Base-by-base conservation (phyloP, 1,284 basidiomycete genomes). In the Ganoderma sinense region DNA sequence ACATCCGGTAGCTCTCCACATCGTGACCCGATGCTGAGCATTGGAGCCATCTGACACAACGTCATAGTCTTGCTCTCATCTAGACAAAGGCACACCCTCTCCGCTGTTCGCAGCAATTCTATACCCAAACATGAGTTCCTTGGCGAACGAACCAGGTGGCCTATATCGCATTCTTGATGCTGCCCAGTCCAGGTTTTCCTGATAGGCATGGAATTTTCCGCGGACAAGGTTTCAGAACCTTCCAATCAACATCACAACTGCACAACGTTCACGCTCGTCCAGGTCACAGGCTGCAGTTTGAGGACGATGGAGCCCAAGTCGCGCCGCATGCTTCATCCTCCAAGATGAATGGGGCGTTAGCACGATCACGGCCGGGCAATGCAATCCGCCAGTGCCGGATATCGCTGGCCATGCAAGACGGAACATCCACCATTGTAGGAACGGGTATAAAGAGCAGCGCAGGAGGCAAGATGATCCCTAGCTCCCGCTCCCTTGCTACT, bases 401-500 rank as follows among this genome's bases (percentile, higher is more conserved):
- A 10, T 48, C 45, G 8, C 11, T 48, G n/a, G 1, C 45, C n/a
- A 10, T 48, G 10, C 4, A 10, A 8, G 45, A 23, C 16, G 18
- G 6, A 48, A 11, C 8, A n/a, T 0, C n/a, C 10, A n/a, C n/a
- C 10, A 10, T 13, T 36, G 11, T 36, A 6, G 45, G 5, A 48
- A 48, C n/a, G 23, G 8, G 26, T 55, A 55, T 55, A 31, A 55
- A 62, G 29, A 14, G 8, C 4, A n/a, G 60, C 16, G 23, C 10
- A 31, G 18, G 40, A 26, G 18, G 16, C 6, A n/a, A n/a, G n/a
- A n/a, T n/a, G n/a, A n/a, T n/a, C n/a, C n/a, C n/a, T n/a, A n/a
- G 45, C 64, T 64, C 69, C 66, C 59, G 40, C 59, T 48, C 39
- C 62, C 45, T 69, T 67, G 55, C 65, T 69, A 45, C 45, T 31